phyloP scores from a whole-genome alignment of 495 filamentous ascomycete species.

The Neurospora sp. region DNA sequence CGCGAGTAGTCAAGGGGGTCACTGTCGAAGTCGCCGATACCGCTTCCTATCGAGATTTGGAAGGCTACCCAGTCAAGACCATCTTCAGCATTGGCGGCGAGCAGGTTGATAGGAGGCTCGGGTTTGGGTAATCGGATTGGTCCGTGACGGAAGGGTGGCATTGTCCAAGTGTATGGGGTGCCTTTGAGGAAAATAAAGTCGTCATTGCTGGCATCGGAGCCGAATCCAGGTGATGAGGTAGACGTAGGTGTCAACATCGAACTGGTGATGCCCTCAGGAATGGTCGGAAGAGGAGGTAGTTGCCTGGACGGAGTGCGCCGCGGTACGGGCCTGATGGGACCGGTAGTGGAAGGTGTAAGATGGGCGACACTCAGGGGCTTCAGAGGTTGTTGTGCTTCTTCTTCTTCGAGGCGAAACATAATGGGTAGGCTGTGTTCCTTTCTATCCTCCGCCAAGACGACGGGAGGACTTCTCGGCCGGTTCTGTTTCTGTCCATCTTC shows the following conservation, averaged over 20 bases:
- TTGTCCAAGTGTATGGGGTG: conserved; percentile 31
- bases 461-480: not conserved
- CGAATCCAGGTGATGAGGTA: conserved; percentile 2
- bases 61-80: conserved; percentile 47
- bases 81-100: conserved; percentile 31
- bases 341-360: conserved; percentile 8
- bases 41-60: conserved; percentile 45
- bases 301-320: conserved; percentile 14
- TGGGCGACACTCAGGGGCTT: not conserved
- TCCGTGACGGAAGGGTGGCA: conserved; percentile 36
- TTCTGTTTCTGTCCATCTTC: not conserved
- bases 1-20: conserved; percentile 32
- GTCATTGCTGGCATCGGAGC: conserved; percentile 12
- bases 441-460: not conserved
- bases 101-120: conserved; percentile 24
- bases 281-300: conserved; percentile 29
- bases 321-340: conserved; percentile 6
- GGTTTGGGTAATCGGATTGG: conserved; percentile 35
- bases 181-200: conserved; percentile 32
- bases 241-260: conserved; percentile 9
- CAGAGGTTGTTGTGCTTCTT: not conserved
- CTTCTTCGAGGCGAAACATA: conserved; percentile 10
- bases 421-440: conserved; percentile 10
- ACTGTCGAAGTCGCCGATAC: conserved; percentile 32
- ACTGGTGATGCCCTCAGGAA: conserved; percentile 29